These are phyloP conservation scores for Leishmania aethiopica DNA, from an alignment of 208 protist species.

Conservation along the genomic window DNA sequence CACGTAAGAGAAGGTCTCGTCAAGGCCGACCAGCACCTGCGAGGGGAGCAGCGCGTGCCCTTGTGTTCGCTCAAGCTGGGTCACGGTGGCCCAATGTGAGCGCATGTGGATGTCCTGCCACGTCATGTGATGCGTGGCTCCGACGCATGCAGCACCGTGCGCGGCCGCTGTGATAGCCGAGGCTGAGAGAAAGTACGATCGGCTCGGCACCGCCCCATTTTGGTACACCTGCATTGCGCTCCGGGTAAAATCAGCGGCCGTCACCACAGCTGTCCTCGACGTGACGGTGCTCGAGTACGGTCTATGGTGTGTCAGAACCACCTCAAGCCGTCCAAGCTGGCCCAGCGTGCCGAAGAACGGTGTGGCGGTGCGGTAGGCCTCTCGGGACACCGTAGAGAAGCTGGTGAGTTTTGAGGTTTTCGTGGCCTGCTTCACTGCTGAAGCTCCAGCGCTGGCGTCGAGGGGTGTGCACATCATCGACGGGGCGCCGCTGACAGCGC, in stretches of 20 bases:
- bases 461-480: conserved; percentile 22
- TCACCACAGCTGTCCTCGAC: neutral
- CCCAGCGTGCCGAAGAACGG: conserved; percentile 56
- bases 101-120: conserved; percentile 72
- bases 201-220: conserved; percentile 28
- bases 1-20: conserved; percentile 74
- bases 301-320: conserved; percentile 24
- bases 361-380: conserved; percentile 30
- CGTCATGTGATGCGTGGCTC: conserved; percentile 54
- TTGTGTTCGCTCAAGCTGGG: conserved; percentile 41
- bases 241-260: neutral
- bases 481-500: conserved; percentile 2
- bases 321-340: conserved; percentile 38
- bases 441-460: conserved; percentile 8
- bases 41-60: conserved; percentile 42
- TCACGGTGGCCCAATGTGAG: conserved; percentile 36
- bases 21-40: conserved; percentile 59
- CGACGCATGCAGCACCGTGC: conserved; percentile 41
- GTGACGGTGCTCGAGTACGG: conserved; percentile 28
- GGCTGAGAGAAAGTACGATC: conserved; percentile 53
- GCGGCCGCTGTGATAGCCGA: conserved; percentile 37
- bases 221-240: conserved; percentile 28
- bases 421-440: conserved; percentile 15
- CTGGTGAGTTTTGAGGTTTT: neutral
- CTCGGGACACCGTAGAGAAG: neutral